Base-by-base conservation (phyloP, 352 stramenopile species). In the Globisporangium emineosum region DNA sequence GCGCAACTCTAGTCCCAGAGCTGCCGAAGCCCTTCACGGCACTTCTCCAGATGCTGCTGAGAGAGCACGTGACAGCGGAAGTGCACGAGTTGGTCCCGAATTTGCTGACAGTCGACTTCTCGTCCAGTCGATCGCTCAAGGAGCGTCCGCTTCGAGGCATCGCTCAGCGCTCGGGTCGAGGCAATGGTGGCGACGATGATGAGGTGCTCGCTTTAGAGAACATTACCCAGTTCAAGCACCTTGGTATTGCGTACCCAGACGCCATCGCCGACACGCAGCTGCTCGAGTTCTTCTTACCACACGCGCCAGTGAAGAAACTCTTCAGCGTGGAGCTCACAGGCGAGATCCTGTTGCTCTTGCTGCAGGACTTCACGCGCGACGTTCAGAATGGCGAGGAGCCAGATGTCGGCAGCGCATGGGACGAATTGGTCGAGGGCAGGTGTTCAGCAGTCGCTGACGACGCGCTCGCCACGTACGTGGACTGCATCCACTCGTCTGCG, bases 401-500 rank as follows among this genome's bases (percentile, higher is more conserved):
- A 9, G 86, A 93, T 43, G 70, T 93, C 57, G 70, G 69, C 30
- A 78, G 60, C 37, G 83, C 77, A 1, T 95, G 83, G 81, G 84
- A 93, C 62, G 79, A 87, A 33, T 67, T 84, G 51, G 83, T 86
- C 19, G 79, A 89, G 60, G 50, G 75, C 43, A 79, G 81, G 45
- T 93, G 84, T 49, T 37, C 40, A 12, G 57, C 73, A 0, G 54
- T 88, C 9, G 83, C 81, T 0, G 80, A 82, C 15, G 83, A 93
- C 52, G 86, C 83, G 5, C 60, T 91, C 19, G 72, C 64, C 19
- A 93, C 79, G 37, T 95, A 95, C 64, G 62, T 81, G 23, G 86
- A 95, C 64, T 93, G 83, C 58, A 78, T 93, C 7, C 78, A 86
- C 56, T 75, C 76, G 15, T 83, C 75, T 6, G 77, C 84, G 17